Evolutionary conservation across 1,284 basidiomycete species (phyloP).

Genomic region (Ceratobasidium theobromae): DNA sequence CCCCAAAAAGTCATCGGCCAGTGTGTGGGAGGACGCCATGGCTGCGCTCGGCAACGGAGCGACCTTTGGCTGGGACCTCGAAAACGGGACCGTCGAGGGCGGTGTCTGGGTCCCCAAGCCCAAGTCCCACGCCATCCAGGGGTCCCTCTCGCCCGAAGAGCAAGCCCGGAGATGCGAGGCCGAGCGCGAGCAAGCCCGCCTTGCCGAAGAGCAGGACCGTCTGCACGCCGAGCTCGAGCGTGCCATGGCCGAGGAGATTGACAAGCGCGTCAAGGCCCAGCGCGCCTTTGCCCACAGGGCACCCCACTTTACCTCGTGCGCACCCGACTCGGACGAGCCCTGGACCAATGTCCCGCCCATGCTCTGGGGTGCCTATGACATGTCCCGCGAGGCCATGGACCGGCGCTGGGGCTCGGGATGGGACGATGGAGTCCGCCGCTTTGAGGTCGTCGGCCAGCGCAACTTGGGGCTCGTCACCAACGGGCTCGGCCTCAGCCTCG

Average conservation of each 20-base stretch:
- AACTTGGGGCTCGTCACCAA: neutral
- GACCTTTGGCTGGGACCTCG: conserved; percentile 5
- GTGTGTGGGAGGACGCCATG: neutral
- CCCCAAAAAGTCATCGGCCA: neutral
- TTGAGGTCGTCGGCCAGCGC: neutral
- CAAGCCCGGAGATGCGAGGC: neutral
- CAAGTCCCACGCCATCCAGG: neutral
- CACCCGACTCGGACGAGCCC: no score
- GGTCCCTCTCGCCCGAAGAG: neutral
- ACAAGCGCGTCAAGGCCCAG: neutral
- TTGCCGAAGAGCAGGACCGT: neutral
- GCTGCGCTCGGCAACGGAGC: conserved; percentile 3
- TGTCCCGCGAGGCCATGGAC: conserved; percentile 18
- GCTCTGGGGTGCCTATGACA: conserved; percentile 2
- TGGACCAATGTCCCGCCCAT: neutral
- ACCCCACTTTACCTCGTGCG: neutral
- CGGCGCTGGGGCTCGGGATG: conserved; percentile 10
- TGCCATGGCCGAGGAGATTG: neutral
- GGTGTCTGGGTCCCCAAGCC: conserved; percentile 10
- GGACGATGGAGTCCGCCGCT: neutral
- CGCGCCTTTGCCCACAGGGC: no score
- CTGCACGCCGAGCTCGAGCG: neutral
- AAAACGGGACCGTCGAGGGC: conserved; percentile 5
- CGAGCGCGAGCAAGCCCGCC: neutral
- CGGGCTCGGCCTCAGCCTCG: neutral